Evolutionary conservation across 2,329 filamentous ascomycete genomes (phyloP).

Genomic region (Aspergillus aculeatinus): DNA sequence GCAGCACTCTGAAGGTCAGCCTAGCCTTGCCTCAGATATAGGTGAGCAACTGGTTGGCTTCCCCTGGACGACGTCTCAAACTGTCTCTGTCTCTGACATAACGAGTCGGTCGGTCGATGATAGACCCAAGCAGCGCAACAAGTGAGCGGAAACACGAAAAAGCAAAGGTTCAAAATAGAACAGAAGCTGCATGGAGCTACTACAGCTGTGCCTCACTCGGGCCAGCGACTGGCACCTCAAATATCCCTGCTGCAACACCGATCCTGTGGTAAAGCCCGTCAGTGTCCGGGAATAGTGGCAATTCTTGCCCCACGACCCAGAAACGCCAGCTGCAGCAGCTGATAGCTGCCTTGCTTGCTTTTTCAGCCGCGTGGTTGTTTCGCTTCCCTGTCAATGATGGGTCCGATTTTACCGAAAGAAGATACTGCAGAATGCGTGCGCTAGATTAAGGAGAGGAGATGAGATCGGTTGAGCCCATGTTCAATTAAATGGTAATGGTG

Average conservation of each 20-base stretch:
- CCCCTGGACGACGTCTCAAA: conserved; percentile 7
- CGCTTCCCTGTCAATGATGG: conserved; percentile 16
- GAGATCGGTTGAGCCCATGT: conserved; percentile 4
- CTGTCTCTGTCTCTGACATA: conserved; percentile 12
- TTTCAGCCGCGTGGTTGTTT: conserved; percentile 12
- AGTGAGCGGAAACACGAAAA: not conserved
- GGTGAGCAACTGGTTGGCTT: not conserved
- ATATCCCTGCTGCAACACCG: conserved; percentile 20
- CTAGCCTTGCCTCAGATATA: conserved; percentile 9
- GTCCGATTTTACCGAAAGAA: conserved; percentile 20
- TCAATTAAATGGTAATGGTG: not conserved
- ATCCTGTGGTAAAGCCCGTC: conserved; percentile 18
- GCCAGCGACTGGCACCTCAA: conserved; percentile 5
- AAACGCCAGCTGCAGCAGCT: conserved; percentile 16
- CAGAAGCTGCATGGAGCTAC: conserved; percentile 3
- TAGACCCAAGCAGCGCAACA: not conserved
- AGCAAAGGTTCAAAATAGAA: conserved; percentile 8
- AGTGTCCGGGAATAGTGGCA: conserved; percentile 22
- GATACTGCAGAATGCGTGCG: conserved; percentile 14
- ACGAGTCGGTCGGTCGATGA: conserved; percentile 8
- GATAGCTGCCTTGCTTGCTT: conserved; percentile 13
- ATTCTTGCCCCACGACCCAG: conserved; percentile 30
- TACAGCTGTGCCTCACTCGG: conserved; percentile 16
- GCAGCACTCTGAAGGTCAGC: not conserved
- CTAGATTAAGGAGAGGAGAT: conserved; percentile 1